Conservation (phyloP, 2,329 filamentous ascomycete species). For the Graphilbum ipis-grandicollis region DNA sequence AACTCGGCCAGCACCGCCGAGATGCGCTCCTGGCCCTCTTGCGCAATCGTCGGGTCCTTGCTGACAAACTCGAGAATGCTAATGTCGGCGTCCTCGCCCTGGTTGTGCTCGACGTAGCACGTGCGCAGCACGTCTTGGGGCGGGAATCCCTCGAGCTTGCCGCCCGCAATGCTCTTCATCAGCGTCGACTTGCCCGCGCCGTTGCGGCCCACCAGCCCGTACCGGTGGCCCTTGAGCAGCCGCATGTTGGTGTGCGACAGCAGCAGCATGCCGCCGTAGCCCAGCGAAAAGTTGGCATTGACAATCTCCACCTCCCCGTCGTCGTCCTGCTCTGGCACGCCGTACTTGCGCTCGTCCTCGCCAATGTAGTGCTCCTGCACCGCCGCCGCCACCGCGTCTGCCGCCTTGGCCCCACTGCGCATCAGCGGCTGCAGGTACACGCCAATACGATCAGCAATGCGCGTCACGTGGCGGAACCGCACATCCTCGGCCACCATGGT, state of each 20-base stretch:
- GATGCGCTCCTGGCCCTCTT: slow-evolving; percentile 66
- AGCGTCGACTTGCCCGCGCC: slow-evolving; percentile 98
- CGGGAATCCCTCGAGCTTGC: slow-evolving; percentile 94
- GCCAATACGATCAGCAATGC: slow-evolving; percentile 49
- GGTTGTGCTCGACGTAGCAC: slow-evolving; percentile 98
- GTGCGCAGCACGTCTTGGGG: slow-evolving; percentile 82
- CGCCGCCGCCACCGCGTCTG: slow-evolving; percentile 47
- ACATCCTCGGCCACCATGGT: slow-evolving; percentile 78
- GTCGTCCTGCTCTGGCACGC: slow-evolving; percentile 69
- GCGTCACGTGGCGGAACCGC: slow-evolving; percentile 61
- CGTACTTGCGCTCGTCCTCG: slow-evolving; percentile 77
- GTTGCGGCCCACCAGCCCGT: slow-evolving; percentile 92
- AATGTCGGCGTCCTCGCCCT: slow-evolving; percentile 92
- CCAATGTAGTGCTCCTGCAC: slow-evolving; percentile 65
- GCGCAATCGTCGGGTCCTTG: slow-evolving; percentile 74
- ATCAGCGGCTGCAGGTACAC: slow-evolving; percentile 65
- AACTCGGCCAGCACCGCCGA: slow-evolving; percentile 74
- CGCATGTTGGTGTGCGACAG: slow-evolving; percentile 91
- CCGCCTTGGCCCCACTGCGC: slow-evolving; percentile 34
- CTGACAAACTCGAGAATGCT: slow-evolving; percentile 86
- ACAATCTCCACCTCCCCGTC: slow-evolving; percentile 92
- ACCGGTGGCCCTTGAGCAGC: slow-evolving; percentile 88
- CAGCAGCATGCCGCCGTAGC: slow-evolving; percentile 93
- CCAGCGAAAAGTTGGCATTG: slow-evolving; percentile 92
- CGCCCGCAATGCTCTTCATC: slow-evolving; percentile 89